Conservation (phyloP, 2,329 filamentous ascomycete genomes). For the Curvularia eragrostidis region DNA sequence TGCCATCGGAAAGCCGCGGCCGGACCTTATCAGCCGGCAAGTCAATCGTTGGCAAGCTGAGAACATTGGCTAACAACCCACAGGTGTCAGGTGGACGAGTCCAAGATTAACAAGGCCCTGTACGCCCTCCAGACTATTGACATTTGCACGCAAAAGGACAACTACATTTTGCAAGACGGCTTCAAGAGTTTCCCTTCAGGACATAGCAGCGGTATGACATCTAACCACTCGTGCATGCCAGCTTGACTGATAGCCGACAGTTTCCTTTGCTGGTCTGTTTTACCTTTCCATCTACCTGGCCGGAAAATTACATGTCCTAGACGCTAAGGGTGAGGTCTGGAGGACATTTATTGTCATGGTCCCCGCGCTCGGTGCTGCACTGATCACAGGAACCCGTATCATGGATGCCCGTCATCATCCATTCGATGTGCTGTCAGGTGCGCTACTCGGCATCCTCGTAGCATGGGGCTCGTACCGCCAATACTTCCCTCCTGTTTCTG, state of each 20-base stretch:
- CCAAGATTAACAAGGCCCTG: constrained; percentile 11
- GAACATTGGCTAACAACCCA: background rate
- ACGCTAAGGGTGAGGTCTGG: constrained; percentile 67
- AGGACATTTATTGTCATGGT: constrained; percentile 62
- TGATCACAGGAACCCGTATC: constrained; percentile 64
- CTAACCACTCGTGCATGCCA: background rate
- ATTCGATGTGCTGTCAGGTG: constrained; percentile 66
- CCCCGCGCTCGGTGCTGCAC: constrained; percentile 60
- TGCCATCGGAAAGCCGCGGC: constrained; percentile 65
- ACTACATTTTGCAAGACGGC: constrained; percentile 62
- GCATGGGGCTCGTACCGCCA: constrained; percentile 63
- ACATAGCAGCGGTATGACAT: constrained; percentile 59
- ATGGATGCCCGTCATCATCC: constrained; percentile 69
- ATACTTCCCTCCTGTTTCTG: constrained; percentile 64
- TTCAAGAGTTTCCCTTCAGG: constrained; percentile 66
- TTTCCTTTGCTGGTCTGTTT: constrained; percentile 65
- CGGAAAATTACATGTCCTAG: constrained; percentile 66
- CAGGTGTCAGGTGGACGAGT: constrained; percentile 30
- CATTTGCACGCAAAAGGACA: constrained; percentile 61
- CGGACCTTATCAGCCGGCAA: constrained; percentile 65
- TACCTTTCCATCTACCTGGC: constrained; percentile 66
- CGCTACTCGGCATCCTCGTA: constrained; percentile 59
- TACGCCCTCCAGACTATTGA: constrained; percentile 32
- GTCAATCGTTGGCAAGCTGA: background rate
- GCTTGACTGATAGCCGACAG: constrained; percentile 44